These are phyloP conservation scores for Leucosporidium creatinivorum DNA, from an alignment of 768 basidiomycete species.

Conservation along the genomic window DNA sequence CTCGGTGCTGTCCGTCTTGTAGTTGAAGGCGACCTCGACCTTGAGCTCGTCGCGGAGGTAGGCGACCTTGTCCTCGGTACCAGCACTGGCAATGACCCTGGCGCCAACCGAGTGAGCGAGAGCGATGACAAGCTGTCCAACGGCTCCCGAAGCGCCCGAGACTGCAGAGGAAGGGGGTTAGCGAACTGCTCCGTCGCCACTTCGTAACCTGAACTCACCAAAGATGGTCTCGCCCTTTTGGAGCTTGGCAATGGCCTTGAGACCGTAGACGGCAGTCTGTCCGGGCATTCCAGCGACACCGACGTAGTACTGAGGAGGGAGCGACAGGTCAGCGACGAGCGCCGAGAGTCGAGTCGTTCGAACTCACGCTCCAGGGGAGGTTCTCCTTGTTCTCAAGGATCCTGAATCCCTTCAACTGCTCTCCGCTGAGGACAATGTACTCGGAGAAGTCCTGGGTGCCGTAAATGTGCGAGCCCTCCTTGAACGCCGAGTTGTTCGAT, in stretches of 20 bases:
- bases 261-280: constrained; percentile 34
- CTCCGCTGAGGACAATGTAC: constrained; percentile 22
- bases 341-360: background rate
- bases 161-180: no score
- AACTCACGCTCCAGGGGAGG: constrained; percentile 33
- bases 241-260: constrained; percentile 44
- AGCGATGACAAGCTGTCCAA: constrained; percentile 55
- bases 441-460: constrained; percentile 30
- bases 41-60: constrained; percentile 53
- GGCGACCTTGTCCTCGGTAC: constrained; percentile 62
- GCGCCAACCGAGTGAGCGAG: constrained; percentile 45
- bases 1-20: constrained; percentile 36
- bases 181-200: constrained; percentile 37
- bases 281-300: constrained; percentile 42
- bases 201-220: constrained; percentile 38
- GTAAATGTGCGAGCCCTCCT: constrained; percentile 36
- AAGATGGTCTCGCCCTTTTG: constrained; percentile 55
- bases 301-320: constrained; percentile 14
- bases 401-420: constrained; percentile 16
- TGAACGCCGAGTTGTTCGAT: constrained; percentile 28
- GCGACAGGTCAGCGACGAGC: background rate
- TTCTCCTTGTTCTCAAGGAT: constrained; percentile 35
- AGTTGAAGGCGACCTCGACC: constrained; percentile 66
- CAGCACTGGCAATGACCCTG: constrained; percentile 65
- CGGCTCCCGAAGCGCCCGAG: constrained; percentile 44